A percentile compares a stretch with the other conserved stretches of the same genome.
These are phyloP conservation scores for Coleophoma crateriformis DNA, from an alignment of 2,329 filamentous ascomycete species.

Conservation along the genomic window DNA sequence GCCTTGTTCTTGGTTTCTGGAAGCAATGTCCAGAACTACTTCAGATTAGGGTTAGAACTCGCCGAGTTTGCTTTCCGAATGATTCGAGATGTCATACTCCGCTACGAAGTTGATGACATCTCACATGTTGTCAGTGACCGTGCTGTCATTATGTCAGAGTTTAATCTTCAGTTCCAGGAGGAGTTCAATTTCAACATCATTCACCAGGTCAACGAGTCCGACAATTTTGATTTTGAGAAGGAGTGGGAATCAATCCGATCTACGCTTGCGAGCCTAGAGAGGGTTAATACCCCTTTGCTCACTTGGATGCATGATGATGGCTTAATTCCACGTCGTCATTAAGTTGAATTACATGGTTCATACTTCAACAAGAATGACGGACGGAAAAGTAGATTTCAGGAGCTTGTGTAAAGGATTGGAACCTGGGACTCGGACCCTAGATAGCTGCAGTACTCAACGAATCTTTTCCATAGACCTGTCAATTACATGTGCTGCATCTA, in stretches of 20 bases:
- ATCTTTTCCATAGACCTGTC: no score
- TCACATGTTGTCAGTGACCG: slow-evolving; percentile 6
- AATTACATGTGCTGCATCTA: no score
- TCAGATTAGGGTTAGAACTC: slow-evolving; percentile 2
- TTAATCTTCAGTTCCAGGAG: slow-evolving; percentile 15
- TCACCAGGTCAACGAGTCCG: background rate
- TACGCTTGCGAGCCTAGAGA: background rate
- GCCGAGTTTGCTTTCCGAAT: slow-evolving; percentile 16
- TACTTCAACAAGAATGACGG: no score
- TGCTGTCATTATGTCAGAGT: slow-evolving; percentile 11
- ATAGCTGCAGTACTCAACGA: no score
- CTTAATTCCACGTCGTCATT: no score
- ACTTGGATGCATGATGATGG: no score
- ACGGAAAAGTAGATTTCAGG: no score
- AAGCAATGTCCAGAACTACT: background rate
- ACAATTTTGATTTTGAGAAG: slow-evolving; percentile 1
- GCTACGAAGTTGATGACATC: slow-evolving; percentile 6
- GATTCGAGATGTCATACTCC: slow-evolving; percentile 12
- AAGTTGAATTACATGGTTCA: no score
- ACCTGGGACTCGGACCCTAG: no score
- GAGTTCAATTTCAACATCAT: slow-evolving; percentile 14
- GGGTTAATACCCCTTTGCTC: no score
- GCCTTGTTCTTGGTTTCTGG: slow-evolving; percentile 7
- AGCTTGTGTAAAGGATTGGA: no score
- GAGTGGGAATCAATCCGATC: slow-evolving; percentile 1